A percentile compares a stretch with the other conserved stretches of the same genome.
Conservation (phyloP, 2,329 filamentous ascomycete genomes). For the Xylaria multiplex region DNA sequence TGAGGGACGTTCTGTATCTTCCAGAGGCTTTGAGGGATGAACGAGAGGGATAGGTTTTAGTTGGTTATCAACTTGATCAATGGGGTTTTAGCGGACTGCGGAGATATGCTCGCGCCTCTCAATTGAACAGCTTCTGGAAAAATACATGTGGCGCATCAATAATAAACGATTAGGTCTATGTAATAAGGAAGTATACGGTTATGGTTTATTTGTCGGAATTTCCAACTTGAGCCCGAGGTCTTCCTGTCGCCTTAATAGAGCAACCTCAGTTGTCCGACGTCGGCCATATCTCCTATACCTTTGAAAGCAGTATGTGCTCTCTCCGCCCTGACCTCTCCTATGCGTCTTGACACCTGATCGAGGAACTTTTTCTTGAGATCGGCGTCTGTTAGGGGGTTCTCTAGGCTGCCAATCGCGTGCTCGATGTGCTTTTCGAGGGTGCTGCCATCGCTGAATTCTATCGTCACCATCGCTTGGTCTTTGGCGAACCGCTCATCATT, state of each 20-base stretch:
- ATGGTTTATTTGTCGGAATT: background rate
- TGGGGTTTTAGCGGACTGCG: background rate
- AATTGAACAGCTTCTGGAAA: background rate
- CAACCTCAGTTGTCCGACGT: slow-evolving; percentile 41
- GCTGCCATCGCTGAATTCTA: slow-evolving; percentile 52
- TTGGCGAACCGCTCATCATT: slow-evolving; percentile 52
- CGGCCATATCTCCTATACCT: slow-evolving; percentile 47
- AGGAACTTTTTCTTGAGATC: slow-evolving; percentile 61
- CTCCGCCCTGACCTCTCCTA: slow-evolving; percentile 52
- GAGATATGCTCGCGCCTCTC: background rate
- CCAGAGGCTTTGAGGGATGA: slow-evolving; percentile 13
- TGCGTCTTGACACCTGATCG: slow-evolving; percentile 56
- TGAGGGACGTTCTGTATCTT: slow-evolving; percentile 42
- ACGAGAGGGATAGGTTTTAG: background rate
- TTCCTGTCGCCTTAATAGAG: slow-evolving; percentile 25
- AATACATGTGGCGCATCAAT: background rate
- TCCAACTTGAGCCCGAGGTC: background rate
- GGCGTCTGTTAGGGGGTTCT: slow-evolving; percentile 55
- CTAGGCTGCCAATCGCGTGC: slow-evolving; percentile 61
- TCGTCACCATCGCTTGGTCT: slow-evolving; percentile 51
- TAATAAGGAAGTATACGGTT: background rate
- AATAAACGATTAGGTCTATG: background rate
- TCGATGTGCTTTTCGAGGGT: slow-evolving; percentile 55
- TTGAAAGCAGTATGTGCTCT: slow-evolving; percentile 50
- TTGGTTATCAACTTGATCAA: background rate